These are phyloP conservation scores for Bassia scoparia DNA, from an alignment of 148 eudicot species.

Conservation along the genomic window DNA sequence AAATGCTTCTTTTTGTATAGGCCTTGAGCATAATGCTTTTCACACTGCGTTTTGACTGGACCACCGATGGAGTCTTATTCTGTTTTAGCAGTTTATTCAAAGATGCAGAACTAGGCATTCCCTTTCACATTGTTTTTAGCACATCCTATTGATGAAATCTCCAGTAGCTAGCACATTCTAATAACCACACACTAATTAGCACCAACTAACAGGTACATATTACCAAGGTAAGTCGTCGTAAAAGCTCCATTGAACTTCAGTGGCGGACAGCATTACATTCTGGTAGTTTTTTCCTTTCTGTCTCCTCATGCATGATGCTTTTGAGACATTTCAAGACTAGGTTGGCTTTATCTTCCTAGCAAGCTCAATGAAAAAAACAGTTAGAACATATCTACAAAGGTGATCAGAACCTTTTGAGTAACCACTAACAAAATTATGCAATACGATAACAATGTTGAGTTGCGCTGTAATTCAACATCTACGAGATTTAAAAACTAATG, in stretches of 20 bases:
- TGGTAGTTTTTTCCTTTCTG: conserved; percentile 59
- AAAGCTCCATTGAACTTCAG: conserved; percentile 72
- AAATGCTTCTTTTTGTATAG: conserved; percentile 46
- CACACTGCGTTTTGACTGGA: conserved; percentile 49
- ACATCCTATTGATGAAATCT: conserved; percentile 51
- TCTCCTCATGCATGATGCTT: conserved; percentile 73
- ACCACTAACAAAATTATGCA: not conserved
- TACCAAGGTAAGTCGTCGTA: conserved; percentile 75
- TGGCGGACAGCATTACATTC: conserved; percentile 47
- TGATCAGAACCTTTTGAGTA: not conserved
- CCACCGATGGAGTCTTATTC: conserved; percentile 59
- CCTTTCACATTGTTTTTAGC: conserved; percentile 67
- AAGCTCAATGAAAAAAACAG: conserved; percentile 14
- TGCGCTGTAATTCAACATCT: too few relatives aligned
- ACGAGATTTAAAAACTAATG: too few relatives aligned
- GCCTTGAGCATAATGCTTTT: conserved; percentile 54
- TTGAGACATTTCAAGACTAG: conserved; percentile 59
- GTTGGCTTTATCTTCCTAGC: conserved; percentile 44
- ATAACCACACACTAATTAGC: not conserved
- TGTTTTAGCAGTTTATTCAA: conserved; percentile 50
- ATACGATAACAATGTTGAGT: not conserved
- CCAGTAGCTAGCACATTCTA: conserved; percentile 1
- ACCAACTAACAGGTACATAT: conserved; percentile 9
- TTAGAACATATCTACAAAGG: not conserved
- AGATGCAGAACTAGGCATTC: conserved; percentile 62